Percentiles rank a stretch among this genome's conserved stretches.
Evolutionary conservation across 306 rosid genomes (phyloP).

Genomic region (Vachellia pachyceras): DNA sequence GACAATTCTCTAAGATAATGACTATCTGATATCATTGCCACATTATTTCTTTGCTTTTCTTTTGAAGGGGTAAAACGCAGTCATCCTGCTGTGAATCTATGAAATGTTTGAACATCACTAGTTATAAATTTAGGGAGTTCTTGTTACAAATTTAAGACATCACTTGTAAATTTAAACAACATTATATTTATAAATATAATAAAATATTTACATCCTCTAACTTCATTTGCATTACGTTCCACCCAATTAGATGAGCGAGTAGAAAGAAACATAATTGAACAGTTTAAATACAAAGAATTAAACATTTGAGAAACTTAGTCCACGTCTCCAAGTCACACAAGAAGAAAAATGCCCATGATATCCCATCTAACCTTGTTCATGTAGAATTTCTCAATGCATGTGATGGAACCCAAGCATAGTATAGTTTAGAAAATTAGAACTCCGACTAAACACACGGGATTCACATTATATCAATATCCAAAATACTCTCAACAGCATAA

Average conservation of each 20-base stretch:
- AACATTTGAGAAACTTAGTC: not conserved
- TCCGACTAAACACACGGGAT: too few relatives aligned
- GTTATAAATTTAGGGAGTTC: too few relatives aligned
- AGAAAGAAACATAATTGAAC: not conserved
- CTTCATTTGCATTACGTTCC: too few relatives aligned
- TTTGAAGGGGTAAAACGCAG: not conserved
- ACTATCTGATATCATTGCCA: not conserved
- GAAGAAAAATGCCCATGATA: not conserved
- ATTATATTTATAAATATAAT: too few relatives aligned
- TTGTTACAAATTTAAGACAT: too few relatives aligned
- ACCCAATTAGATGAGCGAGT: too few relatives aligned
- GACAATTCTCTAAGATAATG: not conserved
- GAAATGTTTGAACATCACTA: too few relatives aligned
- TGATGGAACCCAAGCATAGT: not conserved
- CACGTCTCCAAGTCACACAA: not conserved
- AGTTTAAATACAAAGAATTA: too few relatives aligned
- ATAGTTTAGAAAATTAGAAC: too few relatives aligned
- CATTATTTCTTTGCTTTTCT: not conserved
- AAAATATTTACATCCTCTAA: too few relatives aligned
- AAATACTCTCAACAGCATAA: not conserved
- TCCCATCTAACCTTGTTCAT: not conserved
- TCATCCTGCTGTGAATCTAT: not conserved
- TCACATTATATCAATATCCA: not conserved
- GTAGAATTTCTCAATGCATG: not conserved
- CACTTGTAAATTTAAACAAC: too few relatives aligned